phyloP scores from a whole-genome alignment of 2,329 filamentous ascomycete genomes.

The Phyllosticta capitalensis region DNA sequence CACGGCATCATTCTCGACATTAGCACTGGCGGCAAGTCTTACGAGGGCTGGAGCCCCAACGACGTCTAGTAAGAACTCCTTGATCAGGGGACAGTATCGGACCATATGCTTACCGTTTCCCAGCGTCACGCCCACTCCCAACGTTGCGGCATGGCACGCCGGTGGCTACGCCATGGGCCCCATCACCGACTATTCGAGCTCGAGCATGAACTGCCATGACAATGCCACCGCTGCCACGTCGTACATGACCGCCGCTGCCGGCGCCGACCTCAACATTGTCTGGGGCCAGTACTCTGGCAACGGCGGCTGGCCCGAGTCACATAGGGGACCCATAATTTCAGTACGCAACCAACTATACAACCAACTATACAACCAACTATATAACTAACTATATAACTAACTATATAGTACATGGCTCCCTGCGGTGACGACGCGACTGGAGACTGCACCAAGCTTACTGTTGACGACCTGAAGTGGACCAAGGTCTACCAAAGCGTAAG shows the following conservation, averaged over 20 bases:
- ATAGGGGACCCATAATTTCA: constrained; percentile 8
- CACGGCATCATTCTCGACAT: constrained; percentile 9
- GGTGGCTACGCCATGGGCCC: constrained; percentile 8
- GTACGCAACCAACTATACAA: no score
- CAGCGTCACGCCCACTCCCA: neutral
- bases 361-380: no score
- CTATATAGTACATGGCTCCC: constrained; percentile 17
- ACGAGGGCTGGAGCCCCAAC: constrained; percentile 9
- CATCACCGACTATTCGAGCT: constrained; percentile 1
- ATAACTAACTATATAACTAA: no score
- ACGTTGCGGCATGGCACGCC: constrained; percentile 6
- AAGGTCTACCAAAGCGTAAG: constrained; percentile 22
- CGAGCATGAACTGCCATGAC: neutral
- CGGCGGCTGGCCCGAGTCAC: constrained; percentile 1
- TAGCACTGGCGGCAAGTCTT: constrained; percentile 1
- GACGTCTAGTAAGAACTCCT: constrained; percentile 5
- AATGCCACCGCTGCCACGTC: constrained; percentile 5
- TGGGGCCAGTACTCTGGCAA: constrained; percentile 2
- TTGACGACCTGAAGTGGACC: constrained; percentile 24
- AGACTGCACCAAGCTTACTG: constrained; percentile 24
- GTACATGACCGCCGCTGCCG: constrained; percentile 7
- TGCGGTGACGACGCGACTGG: constrained; percentile 18
- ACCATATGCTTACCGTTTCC: neutral
- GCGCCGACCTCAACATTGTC: constrained; percentile 4
- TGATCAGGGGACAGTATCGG: neutral